phyloP scores from a whole-genome alignment of 805 yeast species.

The Candida pseudofarinosa region DNA sequence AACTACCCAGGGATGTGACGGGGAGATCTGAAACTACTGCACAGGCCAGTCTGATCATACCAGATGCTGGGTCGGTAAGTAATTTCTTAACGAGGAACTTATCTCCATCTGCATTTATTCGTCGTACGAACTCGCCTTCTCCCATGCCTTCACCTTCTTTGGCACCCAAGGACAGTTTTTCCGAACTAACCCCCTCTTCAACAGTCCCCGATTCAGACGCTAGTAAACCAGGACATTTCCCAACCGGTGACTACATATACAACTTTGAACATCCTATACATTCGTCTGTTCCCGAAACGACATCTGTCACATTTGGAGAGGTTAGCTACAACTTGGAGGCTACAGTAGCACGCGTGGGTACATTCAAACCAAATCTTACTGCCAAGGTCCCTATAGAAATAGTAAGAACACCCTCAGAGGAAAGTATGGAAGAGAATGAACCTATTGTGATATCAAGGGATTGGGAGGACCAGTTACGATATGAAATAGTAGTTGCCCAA shows the following conservation, averaged over 20 bases:
- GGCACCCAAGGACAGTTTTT: constrained; percentile 13
- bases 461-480: constrained; percentile 90
- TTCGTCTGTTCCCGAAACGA: constrained; percentile 76
- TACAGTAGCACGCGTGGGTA: constrained; percentile 68
- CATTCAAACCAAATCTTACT: constrained; percentile 73
- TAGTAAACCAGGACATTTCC: constrained; percentile 39
- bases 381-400: constrained; percentile 63
- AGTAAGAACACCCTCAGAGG: constrained; percentile 73
- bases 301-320: constrained; percentile 74
- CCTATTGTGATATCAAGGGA: constrained; percentile 87
- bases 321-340: constrained; percentile 72
- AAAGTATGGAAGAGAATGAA: constrained; percentile 82
- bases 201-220: constrained; percentile 16
- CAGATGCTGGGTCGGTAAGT: constrained; percentile 8
- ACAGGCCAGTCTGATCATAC: constrained; percentile 11
- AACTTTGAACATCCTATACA: constrained; percentile 88
- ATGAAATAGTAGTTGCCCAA: constrained; percentile 88
- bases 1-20: constrained; percentile 15
- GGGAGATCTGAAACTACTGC: constrained; percentile 21
- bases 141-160: constrained; percentile 12
- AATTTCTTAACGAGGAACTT: constrained; percentile 22
- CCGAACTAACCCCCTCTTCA: constrained; percentile 22
- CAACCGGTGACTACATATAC: constrained; percentile 89
- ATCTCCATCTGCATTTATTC: constrained; percentile 22
- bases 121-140: constrained; percentile 29